Conservation (phyloP, 768 basidiomycete genomes). For the Boletus tomentosulus region DNA sequence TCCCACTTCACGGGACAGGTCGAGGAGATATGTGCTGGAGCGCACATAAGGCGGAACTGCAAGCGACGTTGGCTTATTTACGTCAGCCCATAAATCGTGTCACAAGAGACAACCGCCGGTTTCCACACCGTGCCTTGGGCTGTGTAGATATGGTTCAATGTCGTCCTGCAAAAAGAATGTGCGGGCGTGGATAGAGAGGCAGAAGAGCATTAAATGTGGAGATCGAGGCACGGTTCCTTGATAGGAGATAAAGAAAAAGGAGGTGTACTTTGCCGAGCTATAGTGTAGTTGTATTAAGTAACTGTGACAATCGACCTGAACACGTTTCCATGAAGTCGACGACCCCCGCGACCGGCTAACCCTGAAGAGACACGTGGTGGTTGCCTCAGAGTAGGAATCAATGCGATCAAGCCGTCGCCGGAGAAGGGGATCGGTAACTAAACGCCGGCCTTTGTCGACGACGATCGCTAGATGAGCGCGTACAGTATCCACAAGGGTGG, state of each 20-base stretch:
- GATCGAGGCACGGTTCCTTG: background rate
- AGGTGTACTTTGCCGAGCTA: background rate
- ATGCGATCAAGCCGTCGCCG: conserved; percentile 1
- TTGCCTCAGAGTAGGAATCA: conserved; percentile 1
- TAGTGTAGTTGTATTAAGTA: background rate
- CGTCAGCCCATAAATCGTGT: background rate
- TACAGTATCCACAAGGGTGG: background rate
- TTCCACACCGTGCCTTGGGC: background rate
- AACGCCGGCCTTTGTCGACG: background rate
- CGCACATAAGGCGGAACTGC: background rate
- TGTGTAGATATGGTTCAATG: background rate
- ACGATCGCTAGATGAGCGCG: background rate
- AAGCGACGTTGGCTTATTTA: background rate
- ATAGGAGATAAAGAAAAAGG: background rate
- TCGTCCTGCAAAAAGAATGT: background rate
- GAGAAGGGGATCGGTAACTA: background rate
- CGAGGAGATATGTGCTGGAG: background rate
- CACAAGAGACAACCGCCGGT: background rate
- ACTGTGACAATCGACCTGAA: background rate
- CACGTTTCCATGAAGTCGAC: conserved; percentile 2
- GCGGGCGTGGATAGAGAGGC: conserved; percentile 3
- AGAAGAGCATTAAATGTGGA: background rate
- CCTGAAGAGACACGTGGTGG: conserved; percentile 8
- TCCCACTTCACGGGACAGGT: background rate
- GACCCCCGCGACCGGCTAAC: background rate